Percentiles rank a stretch among this genome's conserved stretches.
Evolutionary conservation across 2,329 filamentous ascomycete species (phyloP).

Genomic region (Aspergillus uvarum): DNA sequence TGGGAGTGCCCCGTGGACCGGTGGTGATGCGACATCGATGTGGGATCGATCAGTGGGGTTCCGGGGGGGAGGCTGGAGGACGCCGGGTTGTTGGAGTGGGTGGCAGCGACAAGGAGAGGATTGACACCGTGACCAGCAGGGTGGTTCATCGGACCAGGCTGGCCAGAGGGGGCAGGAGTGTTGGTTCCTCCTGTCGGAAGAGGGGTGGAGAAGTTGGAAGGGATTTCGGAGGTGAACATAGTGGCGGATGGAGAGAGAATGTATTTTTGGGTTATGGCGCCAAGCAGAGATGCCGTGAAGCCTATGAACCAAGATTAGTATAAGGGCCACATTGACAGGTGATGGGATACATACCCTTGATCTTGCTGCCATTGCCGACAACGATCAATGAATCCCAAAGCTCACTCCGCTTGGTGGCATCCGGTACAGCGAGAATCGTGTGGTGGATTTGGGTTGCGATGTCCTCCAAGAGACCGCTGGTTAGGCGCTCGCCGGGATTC

Average conservation of each 20-base stretch:
- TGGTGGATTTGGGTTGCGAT: constrained; percentile 83
- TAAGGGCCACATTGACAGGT: neutral
- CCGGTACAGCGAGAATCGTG: constrained; percentile 77
- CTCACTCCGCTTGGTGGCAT: constrained; percentile 77
- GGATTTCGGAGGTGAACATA: constrained; percentile 95
- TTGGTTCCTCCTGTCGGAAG: constrained; percentile 88
- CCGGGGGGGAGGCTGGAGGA: constrained; percentile 36
- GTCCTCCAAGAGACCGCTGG: constrained; percentile 71
- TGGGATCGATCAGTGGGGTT: constrained; percentile 38
- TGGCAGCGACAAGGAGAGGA: constrained; percentile 87
- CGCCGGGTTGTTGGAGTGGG: constrained; percentile 49
- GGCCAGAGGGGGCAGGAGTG: constrained; percentile 59
- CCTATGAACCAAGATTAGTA: constrained; percentile 47
- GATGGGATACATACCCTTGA: constrained; percentile 51
- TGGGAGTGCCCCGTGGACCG: constrained; percentile 65
- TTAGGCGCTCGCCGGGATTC: constrained; percentile 32
- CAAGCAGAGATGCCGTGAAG: constrained; percentile 84
- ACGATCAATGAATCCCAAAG: constrained; percentile 93
- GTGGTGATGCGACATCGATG: constrained; percentile 47
- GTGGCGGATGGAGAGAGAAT: constrained; percentile 90
- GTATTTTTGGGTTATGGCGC: constrained; percentile 76
- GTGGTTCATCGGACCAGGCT: constrained; percentile 54
- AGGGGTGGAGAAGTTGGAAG: constrained; percentile 89
- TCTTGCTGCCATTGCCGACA: constrained; percentile 78
- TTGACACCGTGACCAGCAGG: constrained; percentile 68